These are phyloP conservation scores for Corymbia citriodora DNA, from an alignment of 441 rosid genomes.

Conservation along the genomic window DNA sequence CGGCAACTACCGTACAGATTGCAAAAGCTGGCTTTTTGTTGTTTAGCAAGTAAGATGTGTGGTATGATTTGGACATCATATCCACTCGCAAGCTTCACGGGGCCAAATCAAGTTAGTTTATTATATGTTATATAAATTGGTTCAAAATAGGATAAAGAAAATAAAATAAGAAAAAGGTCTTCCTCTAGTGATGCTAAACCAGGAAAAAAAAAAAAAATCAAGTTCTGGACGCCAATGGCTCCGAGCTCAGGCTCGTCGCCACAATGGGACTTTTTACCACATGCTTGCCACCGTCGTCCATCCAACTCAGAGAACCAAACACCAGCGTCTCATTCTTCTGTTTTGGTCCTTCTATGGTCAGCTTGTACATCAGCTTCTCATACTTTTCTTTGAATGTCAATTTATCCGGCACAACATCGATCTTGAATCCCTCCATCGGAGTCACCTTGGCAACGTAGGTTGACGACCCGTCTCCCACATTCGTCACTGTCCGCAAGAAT, in stretches of 20 bases:
- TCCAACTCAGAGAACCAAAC: slow-evolving; percentile 40
- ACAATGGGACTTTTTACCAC: slow-evolving; percentile 41
- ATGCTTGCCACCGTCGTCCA: slow-evolving; percentile 21
- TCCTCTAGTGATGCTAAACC: background rate
- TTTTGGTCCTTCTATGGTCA: slow-evolving; percentile 27
- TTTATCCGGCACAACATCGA: slow-evolving; percentile 24
- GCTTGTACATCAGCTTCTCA: slow-evolving; percentile 34
- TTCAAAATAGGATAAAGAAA: background rate
- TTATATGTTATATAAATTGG: background rate
- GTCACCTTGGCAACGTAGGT: slow-evolving; percentile 27
- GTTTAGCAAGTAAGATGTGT: background rate
- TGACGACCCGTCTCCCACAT: slow-evolving; percentile 19
- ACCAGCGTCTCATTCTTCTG: background rate
- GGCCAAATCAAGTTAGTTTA: background rate
- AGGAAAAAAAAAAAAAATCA: background rate
- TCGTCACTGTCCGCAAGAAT: slow-evolving; percentile 45
- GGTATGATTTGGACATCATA: background rate
- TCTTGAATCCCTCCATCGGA: slow-evolving; percentile 21
- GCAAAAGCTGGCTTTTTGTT: background rate
- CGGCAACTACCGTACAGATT: background rate
- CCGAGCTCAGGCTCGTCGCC: slow-evolving; percentile 10
- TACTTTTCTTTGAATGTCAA: slow-evolving; percentile 29
- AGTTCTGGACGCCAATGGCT: background rate
- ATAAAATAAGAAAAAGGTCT: background rate
- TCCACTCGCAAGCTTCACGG: background rate